Conservation (phyloP, 495 filamentous ascomycete genomes). For the Margaritispora aquatica region DNA sequence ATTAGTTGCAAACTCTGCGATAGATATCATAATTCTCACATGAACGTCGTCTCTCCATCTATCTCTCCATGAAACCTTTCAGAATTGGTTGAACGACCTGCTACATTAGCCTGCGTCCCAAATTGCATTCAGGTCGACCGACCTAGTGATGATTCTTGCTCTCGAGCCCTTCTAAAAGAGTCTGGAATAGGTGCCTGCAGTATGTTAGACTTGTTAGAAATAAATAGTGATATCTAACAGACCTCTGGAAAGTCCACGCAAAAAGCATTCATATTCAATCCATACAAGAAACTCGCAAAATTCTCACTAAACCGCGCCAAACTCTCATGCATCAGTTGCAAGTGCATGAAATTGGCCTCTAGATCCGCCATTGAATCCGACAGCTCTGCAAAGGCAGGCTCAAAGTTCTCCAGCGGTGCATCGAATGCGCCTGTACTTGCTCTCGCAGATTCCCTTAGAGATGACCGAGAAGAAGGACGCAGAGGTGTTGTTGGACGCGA, state of each 20-base stretch:
- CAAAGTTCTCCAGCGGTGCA: constrained; percentile 74
- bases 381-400: constrained; percentile 87
- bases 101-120: not conserved
- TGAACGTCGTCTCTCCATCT: constrained; percentile 77
- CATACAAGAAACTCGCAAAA: constrained; percentile 92
- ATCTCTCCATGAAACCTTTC: constrained; percentile 25
- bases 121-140: not conserved
- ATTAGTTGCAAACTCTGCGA: constrained; percentile 21
- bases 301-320: constrained; percentile 90
- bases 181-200: constrained; percentile 24
- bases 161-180: constrained; percentile 21
- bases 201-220: constrained; percentile 8
- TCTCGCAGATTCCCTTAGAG: constrained; percentile 61
- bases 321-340: constrained; percentile 96
- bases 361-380: constrained; percentile 92
- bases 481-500: constrained; percentile 91
- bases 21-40: constrained; percentile 48
- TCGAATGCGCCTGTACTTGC: constrained; percentile 48
- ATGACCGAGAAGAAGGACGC: constrained; percentile 84
- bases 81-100: constrained; percentile 21
- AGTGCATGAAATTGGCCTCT: constrained; percentile 94
- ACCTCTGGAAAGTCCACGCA: constrained; percentile 98
- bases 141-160: constrained; percentile 20
- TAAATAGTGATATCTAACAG: not conserved
- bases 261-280: constrained; percentile 97